Evolutionary conservation across 371 early-diverging fungal genomes (phyloP).

Genomic region (Mucor circinelloides): DNA sequence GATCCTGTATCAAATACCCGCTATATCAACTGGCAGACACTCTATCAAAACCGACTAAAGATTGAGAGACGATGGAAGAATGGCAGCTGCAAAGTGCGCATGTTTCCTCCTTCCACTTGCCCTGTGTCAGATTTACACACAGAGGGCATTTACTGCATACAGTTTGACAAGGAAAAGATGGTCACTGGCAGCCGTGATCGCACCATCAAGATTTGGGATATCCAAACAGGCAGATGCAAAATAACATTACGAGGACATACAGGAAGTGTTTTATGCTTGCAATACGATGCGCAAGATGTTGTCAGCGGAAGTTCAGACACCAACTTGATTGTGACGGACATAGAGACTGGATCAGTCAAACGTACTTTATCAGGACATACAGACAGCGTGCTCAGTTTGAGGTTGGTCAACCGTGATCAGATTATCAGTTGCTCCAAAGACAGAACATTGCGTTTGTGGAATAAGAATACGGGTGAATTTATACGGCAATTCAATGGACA

Average conservation of each 20-base stretch:
- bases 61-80: constrained; percentile 43
- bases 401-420: constrained; percentile 64
- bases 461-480: constrained; percentile 57
- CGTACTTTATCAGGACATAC: constrained; percentile 60
- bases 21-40: constrained; percentile 34
- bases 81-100: constrained; percentile 46
- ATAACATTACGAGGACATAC: constrained; percentile 84
- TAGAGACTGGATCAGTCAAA: constrained; percentile 40
- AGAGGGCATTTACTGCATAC: constrained; percentile 95
- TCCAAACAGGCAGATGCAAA: constrained; percentile 49
- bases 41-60: constrained; percentile 34
- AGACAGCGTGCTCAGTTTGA: constrained; percentile 77
- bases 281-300: constrained; percentile 76
- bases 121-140: constrained; percentile 74
- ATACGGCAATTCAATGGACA: constrained; percentile 72
- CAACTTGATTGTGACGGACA: constrained; percentile 86
- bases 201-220: constrained; percentile 86
- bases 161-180: constrained; percentile 79
- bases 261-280: constrained; percentile 89
- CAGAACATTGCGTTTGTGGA: constrained; percentile 86
- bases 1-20: constrained; percentile 33
- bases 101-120: constrained; percentile 35
- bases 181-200: constrained; percentile 94
- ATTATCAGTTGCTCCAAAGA: constrained; percentile 96
- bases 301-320: constrained; percentile 93